phyloP scores from a whole-genome alignment of 345 rosid genomes.

The Lagerstroemia speciosa region DNA sequence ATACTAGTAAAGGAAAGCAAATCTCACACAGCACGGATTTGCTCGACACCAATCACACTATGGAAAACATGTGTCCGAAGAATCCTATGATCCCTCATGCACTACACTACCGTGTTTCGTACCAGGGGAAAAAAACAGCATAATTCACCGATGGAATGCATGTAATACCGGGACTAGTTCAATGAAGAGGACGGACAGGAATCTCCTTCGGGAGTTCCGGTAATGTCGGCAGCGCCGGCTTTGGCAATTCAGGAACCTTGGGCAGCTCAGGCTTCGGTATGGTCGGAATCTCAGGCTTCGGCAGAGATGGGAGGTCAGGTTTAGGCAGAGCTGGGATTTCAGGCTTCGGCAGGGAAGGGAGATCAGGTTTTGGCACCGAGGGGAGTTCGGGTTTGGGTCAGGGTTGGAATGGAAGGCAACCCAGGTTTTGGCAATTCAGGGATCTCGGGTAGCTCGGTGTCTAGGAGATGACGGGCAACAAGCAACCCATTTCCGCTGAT shows the following conservation, averaged over 20 bases:
- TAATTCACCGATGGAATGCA: neutral
- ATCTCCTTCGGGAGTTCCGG: neutral
- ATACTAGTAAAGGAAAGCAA: neutral
- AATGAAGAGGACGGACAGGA: neutral
- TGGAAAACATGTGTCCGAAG: neutral
- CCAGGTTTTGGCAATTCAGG: conserved; percentile 11
- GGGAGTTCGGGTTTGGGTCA: conserved; percentile 4
- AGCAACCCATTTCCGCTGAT: conserved; percentile 1
- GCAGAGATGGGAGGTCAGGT: neutral
- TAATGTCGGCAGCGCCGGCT: neutral
- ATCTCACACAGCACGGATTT: neutral
- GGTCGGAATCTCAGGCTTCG: conserved; percentile 4
- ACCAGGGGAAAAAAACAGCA: neutral
- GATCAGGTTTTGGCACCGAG: neutral
- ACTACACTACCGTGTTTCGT: neutral
- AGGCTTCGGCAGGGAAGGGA: conserved; percentile 5
- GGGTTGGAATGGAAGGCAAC: neutral
- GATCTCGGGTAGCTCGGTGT: conserved; percentile 6
- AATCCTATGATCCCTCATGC: neutral
- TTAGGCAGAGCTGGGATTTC: conserved; percentile 1
- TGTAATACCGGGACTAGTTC: neutral
- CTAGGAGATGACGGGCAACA: conserved; percentile 15
- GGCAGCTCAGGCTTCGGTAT: conserved; percentile 5
- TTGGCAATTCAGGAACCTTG: neutral
- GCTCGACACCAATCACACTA: neutral